Evolutionary conservation across 768 basidiomycete genomes (phyloP).

Genomic region (Botryobasidium botryosum): DNA sequence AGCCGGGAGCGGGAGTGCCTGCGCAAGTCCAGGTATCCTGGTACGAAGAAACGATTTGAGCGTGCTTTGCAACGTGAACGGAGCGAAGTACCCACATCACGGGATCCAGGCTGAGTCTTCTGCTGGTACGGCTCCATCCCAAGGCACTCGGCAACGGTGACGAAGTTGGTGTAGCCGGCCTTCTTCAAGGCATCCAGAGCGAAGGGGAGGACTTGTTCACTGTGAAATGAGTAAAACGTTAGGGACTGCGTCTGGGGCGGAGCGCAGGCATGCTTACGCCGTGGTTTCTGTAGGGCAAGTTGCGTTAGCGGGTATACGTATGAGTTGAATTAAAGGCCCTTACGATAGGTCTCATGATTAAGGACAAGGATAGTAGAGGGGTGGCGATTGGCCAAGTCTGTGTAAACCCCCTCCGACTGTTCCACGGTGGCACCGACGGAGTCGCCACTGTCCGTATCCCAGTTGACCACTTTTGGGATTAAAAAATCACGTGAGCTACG

Average conservation of each 20-base stretch:
- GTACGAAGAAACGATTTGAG: no score
- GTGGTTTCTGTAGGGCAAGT: no score
- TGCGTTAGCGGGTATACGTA: no score
- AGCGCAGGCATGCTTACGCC: no score
- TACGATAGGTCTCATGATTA: constrained; percentile 14
- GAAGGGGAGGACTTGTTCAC: constrained; percentile 10
- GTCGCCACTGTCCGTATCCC: constrained; percentile 10
- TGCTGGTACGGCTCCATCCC: neutral
- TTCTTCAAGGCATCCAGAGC: constrained; percentile 5
- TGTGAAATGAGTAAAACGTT: no score
- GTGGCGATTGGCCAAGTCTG: neutral
- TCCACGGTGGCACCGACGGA: constrained; percentile 5
- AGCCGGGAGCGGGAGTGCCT: no score
- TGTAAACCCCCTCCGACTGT: constrained; percentile 7
- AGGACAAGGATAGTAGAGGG: constrained; percentile 9
- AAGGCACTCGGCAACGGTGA: constrained; percentile 10
- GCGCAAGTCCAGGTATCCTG: no score
- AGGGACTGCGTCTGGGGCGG: no score
- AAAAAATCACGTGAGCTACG: neutral
- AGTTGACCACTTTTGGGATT: constrained; percentile 5
- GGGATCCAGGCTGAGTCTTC: neutral
- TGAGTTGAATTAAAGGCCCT: no score
- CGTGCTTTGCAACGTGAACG: no score
- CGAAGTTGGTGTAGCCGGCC: constrained; percentile 12
- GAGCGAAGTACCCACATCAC: neutral